Percentiles rank a stretch among this genome's conserved stretches.
These are phyloP conservation scores for Clarireedia monteithiana DNA, from an alignment of 2,329 filamentous ascomycete species.

Conservation along the genomic window DNA sequence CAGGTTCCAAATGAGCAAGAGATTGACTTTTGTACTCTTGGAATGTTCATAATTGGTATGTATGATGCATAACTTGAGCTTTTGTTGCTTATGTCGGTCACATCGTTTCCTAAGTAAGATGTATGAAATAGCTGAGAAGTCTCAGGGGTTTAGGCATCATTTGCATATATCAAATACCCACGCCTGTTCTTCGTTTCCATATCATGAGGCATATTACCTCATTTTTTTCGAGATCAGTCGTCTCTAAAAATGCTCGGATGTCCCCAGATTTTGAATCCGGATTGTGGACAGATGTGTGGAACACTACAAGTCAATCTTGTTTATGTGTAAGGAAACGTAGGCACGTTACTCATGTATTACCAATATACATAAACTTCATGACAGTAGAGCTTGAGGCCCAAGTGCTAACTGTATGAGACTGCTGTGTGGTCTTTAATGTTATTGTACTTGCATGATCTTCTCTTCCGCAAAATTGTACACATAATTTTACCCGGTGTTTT, in stretches of 20 bases:
- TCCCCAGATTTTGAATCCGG: not conserved
- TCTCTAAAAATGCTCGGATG: too few species aligned
- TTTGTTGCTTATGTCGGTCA: not conserved
- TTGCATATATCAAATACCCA: not conserved
- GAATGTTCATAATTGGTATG: conserved; percentile 68
- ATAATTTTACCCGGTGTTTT: not conserved
- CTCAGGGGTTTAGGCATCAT: not conserved
- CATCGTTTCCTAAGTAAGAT: not conserved
- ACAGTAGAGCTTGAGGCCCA: too few species aligned
- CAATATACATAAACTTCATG: too few species aligned
- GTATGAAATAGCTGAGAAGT: conserved; percentile 1
- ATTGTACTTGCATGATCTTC: not conserved
- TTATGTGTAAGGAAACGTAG: too few species aligned
- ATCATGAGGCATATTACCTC: not conserved
- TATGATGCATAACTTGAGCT: not conserved
- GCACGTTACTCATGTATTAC: too few species aligned
- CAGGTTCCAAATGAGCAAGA: conserved; percentile 29
- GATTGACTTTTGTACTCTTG: conserved; percentile 61
- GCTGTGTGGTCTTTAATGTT: too few species aligned
- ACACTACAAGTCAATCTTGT: too few species aligned
- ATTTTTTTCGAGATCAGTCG: too few species aligned
- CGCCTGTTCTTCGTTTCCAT: not conserved
- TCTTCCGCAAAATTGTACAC: not conserved
- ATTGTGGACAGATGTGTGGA: not conserved
- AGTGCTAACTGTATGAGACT: too few species aligned